phyloP scores from a whole-genome alignment of 2,329 filamentous ascomycete species.

The Rutstroemia sydowiana region DNA sequence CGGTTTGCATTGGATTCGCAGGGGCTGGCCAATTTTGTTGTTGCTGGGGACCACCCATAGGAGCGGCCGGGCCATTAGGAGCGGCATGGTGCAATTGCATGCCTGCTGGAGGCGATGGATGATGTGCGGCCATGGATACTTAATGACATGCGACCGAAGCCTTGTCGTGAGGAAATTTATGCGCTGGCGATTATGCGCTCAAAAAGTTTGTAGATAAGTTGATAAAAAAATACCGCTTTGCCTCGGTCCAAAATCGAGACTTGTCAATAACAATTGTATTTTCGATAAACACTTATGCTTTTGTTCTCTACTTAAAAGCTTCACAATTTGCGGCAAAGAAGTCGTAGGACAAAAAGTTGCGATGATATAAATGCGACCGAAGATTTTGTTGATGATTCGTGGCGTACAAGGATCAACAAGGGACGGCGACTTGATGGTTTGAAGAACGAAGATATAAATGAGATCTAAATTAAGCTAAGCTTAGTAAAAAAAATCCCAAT shows the following conservation, averaged over 20 bases:
- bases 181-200: constrained; percentile 10
- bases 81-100: constrained; percentile 39
- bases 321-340: neutral
- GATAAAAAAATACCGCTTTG: neutral
- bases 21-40: constrained; percentile 34
- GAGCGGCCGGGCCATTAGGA: constrained; percentile 23
- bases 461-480: neutral
- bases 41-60: constrained; percentile 22
- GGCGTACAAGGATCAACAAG: neutral
- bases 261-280: constrained; percentile 2
- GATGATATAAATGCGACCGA: neutral
- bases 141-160: constrained; percentile 4
- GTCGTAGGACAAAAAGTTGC: neutral
- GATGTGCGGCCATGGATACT: constrained; percentile 27
- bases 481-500: neutral
- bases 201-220: constrained; percentile 2
- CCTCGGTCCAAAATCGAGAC: neutral
- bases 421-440: neutral
- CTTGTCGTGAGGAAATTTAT: neutral
- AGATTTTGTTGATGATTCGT: neutral
- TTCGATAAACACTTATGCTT: neutral
- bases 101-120: constrained; percentile 42
- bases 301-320: neutral
- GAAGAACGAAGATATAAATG: neutral
- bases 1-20: constrained; percentile 50